Evolutionary conservation across 1,284 basidiomycete species (phyloP).

Genomic region (Ustilago hordei): DNA sequence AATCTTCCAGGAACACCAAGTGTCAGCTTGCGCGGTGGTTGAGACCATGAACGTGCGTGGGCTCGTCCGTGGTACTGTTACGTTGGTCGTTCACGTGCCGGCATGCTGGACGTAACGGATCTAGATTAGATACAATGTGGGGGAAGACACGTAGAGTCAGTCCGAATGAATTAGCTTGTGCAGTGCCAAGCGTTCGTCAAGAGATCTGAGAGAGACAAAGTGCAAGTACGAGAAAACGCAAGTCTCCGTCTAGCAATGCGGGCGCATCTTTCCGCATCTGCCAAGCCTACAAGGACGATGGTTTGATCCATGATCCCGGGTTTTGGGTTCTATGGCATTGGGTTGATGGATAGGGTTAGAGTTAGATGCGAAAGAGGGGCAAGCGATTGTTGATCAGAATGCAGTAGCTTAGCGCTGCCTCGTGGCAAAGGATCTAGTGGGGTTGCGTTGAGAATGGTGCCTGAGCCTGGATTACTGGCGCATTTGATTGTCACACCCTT

Average conservation of each 20-base stretch:
- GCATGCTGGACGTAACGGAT: background rate
- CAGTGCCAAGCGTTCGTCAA: slow-evolving; percentile 1
- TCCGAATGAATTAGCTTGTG: background rate
- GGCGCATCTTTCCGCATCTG: background rate
- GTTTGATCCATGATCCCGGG: background rate
- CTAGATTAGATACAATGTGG: background rate
- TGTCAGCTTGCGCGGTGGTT: background rate
- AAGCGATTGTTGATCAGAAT: background rate
- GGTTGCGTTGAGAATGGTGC: background rate
- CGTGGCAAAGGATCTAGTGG: background rate
- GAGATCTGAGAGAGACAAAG: background rate
- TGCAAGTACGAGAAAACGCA: background rate
- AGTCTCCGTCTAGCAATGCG: background rate
- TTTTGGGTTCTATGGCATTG: background rate
- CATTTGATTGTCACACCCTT: background rate
- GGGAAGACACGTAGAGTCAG: background rate
- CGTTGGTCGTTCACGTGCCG: background rate
- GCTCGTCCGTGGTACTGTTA: background rate
- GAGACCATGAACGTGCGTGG: background rate
- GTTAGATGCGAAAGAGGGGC: background rate
- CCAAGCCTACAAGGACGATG: background rate
- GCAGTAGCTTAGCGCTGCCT: background rate
- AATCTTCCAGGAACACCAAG: background rate
- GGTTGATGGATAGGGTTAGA: background rate
- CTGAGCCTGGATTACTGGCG: background rate